These are phyloP conservation scores for Cardiospermum halicacabum DNA, from an alignment of 345 rosid genomes.

Conservation along the genomic window DNA sequence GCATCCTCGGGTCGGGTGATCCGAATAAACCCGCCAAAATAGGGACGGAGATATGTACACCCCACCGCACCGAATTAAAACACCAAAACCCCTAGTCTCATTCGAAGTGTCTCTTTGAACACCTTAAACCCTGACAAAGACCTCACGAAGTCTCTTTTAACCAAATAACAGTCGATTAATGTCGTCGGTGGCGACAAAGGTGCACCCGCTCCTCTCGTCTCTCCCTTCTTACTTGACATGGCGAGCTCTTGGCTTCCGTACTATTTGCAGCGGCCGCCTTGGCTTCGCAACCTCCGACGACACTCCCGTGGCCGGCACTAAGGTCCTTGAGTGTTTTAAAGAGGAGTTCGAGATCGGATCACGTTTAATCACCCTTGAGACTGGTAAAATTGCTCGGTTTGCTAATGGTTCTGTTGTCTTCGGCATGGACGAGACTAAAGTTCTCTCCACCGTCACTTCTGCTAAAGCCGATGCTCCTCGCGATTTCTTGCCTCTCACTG, in stretches of 20 bases:
- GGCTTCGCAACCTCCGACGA: conserved; percentile 47
- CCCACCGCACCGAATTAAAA: not conserved
- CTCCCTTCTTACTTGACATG: conserved; percentile 51
- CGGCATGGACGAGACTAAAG: conserved; percentile 71
- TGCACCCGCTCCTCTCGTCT: conserved; percentile 32
- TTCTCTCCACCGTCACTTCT: conserved; percentile 72
- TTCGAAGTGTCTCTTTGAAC: too few species aligned
- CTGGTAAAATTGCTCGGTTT: conserved; percentile 83
- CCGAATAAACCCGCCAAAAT: not conserved
- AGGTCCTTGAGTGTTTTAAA: conserved; percentile 61
- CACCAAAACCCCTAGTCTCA: conserved; percentile 13
- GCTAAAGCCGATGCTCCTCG: conserved; percentile 56
- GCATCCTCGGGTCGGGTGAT: too few species aligned
- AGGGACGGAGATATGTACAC: not conserved
- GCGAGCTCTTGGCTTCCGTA: conserved; percentile 50
- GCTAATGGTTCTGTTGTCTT: conserved; percentile 85
- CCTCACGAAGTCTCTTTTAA: conserved; percentile 8
- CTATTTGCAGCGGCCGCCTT: conserved; percentile 53
- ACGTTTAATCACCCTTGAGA: conserved; percentile 68
- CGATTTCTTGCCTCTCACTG: conserved; percentile 87
- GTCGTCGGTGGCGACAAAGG: conserved; percentile 45
- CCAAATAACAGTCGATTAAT: conserved; percentile 31
- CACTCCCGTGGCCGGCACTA: conserved; percentile 42
- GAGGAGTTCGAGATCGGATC: conserved; percentile 90
- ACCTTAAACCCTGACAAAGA: conserved; percentile 32